phyloP scores from a whole-genome alignment of 1,284 basidiomycete species.

The Phylloporus sp. region DNA sequence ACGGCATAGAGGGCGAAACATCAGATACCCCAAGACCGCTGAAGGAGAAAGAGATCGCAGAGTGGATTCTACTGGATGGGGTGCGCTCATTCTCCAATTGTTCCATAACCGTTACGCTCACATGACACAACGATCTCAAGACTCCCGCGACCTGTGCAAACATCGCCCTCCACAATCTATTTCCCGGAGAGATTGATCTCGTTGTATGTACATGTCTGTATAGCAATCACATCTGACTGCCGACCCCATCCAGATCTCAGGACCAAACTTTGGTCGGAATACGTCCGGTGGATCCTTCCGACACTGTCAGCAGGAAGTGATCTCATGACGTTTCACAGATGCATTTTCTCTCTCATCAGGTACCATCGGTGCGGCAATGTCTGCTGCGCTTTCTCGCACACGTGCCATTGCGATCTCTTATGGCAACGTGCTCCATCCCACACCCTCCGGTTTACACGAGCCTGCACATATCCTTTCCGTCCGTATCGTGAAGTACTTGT shows the following conservation, averaged over 20 bases:
- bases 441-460: conserved; percentile 59
- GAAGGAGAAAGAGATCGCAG: conserved; percentile 75
- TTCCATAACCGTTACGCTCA: conserved; percentile 11
- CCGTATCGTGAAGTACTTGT: conserved; percentile 73
- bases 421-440: conserved; percentile 77
- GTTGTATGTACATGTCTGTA: conserved; percentile 52
- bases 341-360: conserved; percentile 89
- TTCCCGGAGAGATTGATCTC: conserved; percentile 82
- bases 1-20: conserved; percentile 72
- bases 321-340: conserved; percentile 48
- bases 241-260: conserved; percentile 58
- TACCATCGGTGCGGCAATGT: conserved; percentile 88
- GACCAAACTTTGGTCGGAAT: conserved; percentile 81
- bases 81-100: conserved; percentile 47
- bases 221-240: neutral
- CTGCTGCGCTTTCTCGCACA: conserved; percentile 71
- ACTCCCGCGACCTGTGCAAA: conserved; percentile 92
- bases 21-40: conserved; percentile 65
- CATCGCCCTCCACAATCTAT: conserved; percentile 87
- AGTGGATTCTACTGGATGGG: conserved; percentile 89
- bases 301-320: neutral
- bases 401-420: conserved; percentile 85
- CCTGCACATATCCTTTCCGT: conserved; percentile 74
- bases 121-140: conserved; percentile 43
- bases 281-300: conserved; percentile 59